Evolutionary conservation across 2,329 filamentous ascomycete genomes (phyloP).

Genomic region (Fusarium pilosicola): DNA sequence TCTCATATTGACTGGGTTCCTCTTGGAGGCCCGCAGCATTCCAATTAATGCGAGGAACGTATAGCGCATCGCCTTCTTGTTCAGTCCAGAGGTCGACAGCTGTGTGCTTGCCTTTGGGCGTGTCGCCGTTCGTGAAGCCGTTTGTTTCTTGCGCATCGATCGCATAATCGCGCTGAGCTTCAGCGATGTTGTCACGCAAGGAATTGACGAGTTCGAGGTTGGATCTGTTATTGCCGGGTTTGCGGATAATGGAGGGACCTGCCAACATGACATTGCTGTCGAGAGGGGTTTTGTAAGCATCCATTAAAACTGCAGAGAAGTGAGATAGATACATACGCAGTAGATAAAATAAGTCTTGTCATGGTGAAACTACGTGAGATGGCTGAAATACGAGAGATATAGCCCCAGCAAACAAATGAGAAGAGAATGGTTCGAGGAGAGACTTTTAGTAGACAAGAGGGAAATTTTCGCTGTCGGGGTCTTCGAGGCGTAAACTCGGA

Average conservation of each 20-base stretch:
- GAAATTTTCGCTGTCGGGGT: constrained; percentile 39
- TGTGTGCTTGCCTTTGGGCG: constrained; percentile 34
- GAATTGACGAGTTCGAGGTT: constrained; percentile 94
- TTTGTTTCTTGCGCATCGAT: constrained; percentile 44
- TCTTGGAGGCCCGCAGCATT: constrained; percentile 77
- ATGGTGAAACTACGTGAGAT: constrained; percentile 49
- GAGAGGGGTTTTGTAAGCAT: constrained; percentile 40
- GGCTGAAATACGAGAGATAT: not conserved
- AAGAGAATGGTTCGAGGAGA: not conserved
- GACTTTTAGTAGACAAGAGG: constrained; percentile 19
- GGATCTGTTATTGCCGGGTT: constrained; percentile 78
- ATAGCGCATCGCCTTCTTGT: constrained; percentile 68
- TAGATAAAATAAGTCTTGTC: constrained; percentile 87
- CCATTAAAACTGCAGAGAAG: constrained; percentile 11
- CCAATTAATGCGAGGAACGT: constrained; percentile 83
- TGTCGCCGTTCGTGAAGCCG: constrained; percentile 48
- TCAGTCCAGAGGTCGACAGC: constrained; percentile 73
- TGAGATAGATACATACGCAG: constrained; percentile 70
- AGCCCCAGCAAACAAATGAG: not conserved
- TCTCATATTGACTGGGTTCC: constrained; percentile 86
- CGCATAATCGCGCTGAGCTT: constrained; percentile 73
- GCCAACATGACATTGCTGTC: constrained; percentile 83
- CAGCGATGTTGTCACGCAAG: constrained; percentile 82
- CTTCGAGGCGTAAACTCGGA: constrained; percentile 40
- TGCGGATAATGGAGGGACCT: constrained; percentile 84